Percentiles rank a stretch among this genome's conserved stretches.
Evolutionary conservation across 2,329 filamentous ascomycete species (phyloP).

Genomic region (Dactylonectria macrodidyma): DNA sequence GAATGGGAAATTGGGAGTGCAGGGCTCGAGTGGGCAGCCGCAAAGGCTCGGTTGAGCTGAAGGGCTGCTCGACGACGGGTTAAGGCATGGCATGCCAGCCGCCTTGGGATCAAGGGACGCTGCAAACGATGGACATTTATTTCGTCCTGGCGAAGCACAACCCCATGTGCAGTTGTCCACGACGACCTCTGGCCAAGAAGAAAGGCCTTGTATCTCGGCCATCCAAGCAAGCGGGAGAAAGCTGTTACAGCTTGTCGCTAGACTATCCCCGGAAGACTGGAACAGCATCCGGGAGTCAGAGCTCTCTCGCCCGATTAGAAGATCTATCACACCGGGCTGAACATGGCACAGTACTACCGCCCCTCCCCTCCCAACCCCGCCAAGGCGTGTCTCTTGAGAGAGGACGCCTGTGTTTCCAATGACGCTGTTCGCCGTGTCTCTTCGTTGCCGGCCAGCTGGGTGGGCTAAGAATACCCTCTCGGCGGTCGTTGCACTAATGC

Average conservation of each 20-base stretch:
- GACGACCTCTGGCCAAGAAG: not conserved
- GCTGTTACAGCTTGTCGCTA: constrained; percentile 13
- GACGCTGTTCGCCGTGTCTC: constrained; percentile 2
- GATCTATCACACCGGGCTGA: constrained; percentile 21
- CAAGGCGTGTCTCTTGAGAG: constrained; percentile 3
- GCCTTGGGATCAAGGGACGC: constrained; percentile 6
- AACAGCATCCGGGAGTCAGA: constrained; percentile 9
- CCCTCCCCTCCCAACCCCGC: not conserved
- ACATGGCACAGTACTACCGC: not conserved
- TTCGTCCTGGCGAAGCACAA: constrained; percentile 11
- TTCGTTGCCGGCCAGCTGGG: constrained; percentile 15
- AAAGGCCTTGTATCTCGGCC: constrained; percentile 15
- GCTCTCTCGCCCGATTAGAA: constrained; percentile 15
- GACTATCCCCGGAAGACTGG: constrained; percentile 14
- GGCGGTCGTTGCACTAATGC: constrained; percentile 24
- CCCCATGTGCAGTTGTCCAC: not conserved
- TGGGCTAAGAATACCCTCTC: constrained; percentile 10
- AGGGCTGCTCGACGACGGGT: constrained; percentile 8
- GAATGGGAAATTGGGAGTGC: constrained; percentile 29
- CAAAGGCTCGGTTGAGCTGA: constrained; percentile 29
- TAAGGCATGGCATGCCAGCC: constrained; percentile 4
- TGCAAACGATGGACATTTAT: constrained; percentile 8
- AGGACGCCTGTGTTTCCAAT: not conserved
- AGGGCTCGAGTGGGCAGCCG: constrained; percentile 22
- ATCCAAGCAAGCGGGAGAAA: constrained; percentile 1